Conservation (phyloP, 208 protist genomes). For the Leishmania arabica region DNA sequence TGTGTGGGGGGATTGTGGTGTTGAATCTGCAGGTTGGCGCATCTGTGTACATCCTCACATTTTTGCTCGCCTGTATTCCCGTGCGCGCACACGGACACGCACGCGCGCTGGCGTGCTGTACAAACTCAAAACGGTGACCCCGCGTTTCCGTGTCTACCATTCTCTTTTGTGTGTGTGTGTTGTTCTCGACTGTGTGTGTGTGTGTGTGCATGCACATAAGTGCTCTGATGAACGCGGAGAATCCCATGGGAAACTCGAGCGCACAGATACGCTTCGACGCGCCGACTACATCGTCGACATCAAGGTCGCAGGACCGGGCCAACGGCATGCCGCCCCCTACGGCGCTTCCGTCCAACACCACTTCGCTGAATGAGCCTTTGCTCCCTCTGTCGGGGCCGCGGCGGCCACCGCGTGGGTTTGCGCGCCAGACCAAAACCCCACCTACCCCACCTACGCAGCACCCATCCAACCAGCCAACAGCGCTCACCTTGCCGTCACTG, state of each 20-base stretch:
- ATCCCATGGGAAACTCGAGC: neutral
- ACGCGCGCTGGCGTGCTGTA: neutral
- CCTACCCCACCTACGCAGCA: neutral
- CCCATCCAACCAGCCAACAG: neutral
- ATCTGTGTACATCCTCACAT: neutral
- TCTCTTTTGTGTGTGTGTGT: neutral
- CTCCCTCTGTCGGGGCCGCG: neutral
- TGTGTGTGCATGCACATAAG: neutral
- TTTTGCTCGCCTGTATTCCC: neutral
- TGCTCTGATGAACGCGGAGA: neutral
- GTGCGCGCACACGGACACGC: neutral
- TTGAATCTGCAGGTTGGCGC: neutral
- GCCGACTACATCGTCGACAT: neutral
- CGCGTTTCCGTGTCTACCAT: no score
- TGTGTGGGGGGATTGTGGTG: neutral
- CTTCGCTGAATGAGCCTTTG: neutral
- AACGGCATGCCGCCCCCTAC: neutral
- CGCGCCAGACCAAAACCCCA: neutral
- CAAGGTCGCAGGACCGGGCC: neutral
- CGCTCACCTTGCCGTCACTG: neutral
- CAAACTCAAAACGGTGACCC: neutral
- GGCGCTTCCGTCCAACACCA: neutral
- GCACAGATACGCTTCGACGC: neutral
- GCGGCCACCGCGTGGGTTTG: neutral
- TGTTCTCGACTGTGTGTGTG: neutral